Base-by-base conservation (phyloP, 1,284 basidiomycete genomes). In the Cystobasidium slooffiae region DNA sequence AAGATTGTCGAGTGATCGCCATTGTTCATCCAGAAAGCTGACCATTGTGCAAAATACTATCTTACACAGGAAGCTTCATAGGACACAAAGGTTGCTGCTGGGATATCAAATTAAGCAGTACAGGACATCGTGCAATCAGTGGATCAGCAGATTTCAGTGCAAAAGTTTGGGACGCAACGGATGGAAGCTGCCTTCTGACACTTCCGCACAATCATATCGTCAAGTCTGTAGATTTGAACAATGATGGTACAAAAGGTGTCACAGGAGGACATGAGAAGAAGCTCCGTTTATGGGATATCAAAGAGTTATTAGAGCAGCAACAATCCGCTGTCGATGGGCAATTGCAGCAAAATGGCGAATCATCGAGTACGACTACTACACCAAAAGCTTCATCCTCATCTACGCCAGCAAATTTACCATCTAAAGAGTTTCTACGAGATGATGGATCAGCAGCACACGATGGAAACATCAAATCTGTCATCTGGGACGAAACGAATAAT, bases 221-320 rank as follows among this genome's bases (percentile, higher is more conserved):
- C 78, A 91, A 95, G 77, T 93, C 91, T 51, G 93, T 97, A 51
- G 94, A 94, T 14, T 85, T 98, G 77, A 90, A 92, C 10, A 87
- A 88, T 9, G 83, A 84, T 59, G 84, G 88, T 12, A 85, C 86
- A 3, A 89, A 88, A 81, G 86, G 94, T 69, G 85, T 96, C 69
- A 94, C 92, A n/a, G 95, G 94, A 53, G 96, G 96, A 0, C 91
- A 97, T 84, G 97, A 99, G 84, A 98, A 97, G 87, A 97, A 94
- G 85, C 90, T 97, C 70, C 87, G 96, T 72, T 88, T 98, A 80
- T 99, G 97, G 82, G 93, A 98, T 84, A 86, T 99, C 49, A 85
- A 85, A 73, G 85, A 91, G 72, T 91, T 83, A 1, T 90, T 68
- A 91, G 58, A 44, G 58, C 56, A 52, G 18, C 47, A 59, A 70